Conservation (phyloP, 192 early-diverging fungal species). For the Mortierella claussenii region DNA sequence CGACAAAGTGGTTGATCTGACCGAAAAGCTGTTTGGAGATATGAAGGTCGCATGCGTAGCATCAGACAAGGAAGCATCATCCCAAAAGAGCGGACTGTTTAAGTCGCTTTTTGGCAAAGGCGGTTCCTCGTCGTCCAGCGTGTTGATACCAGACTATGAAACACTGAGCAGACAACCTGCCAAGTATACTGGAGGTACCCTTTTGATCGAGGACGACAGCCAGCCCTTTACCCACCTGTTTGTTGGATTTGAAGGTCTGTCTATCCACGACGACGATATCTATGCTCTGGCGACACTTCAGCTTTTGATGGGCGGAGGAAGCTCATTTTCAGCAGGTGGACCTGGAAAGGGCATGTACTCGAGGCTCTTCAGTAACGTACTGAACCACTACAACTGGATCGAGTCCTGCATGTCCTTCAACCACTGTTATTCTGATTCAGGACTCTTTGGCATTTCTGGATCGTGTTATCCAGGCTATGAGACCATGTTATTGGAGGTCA, state of each 20-base stretch:
- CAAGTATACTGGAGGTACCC: conserved; percentile 86
- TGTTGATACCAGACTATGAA: conserved; percentile 19
- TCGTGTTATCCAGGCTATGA: conserved; percentile 85
- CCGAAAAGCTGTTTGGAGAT: conserved; percentile 81
- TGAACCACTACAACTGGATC: conserved; percentile 95
- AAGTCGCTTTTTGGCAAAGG: conserved; percentile 19
- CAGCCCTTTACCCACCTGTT: conserved; percentile 87
- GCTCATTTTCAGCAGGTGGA: conserved; percentile 96
- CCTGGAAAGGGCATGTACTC: conserved; percentile 99
- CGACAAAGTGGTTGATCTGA: conserved; percentile 78
- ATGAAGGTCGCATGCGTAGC: conserved; percentile 43
- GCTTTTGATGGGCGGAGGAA: conserved; percentile 93
- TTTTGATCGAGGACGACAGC: conserved; percentile 75
- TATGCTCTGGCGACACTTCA: conserved; percentile 93
- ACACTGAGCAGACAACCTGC: conserved; percentile 59
- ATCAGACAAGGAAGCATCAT: not conserved
- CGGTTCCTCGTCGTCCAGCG: not conserved
- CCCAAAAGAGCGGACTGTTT: conserved; percentile 45
- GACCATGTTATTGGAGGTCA: conserved; percentile 79
- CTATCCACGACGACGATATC: conserved; percentile 87
- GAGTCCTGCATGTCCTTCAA: conserved; percentile 95
- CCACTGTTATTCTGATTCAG: conserved; percentile 90
- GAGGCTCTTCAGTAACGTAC: conserved; percentile 92
- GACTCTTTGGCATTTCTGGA: conserved; percentile 93
- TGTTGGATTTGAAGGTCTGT: conserved; percentile 88